Evolutionary conservation across 352 stramenopile species (phyloP).

Genomic region (Chrysophaeum taylorii): DNA sequence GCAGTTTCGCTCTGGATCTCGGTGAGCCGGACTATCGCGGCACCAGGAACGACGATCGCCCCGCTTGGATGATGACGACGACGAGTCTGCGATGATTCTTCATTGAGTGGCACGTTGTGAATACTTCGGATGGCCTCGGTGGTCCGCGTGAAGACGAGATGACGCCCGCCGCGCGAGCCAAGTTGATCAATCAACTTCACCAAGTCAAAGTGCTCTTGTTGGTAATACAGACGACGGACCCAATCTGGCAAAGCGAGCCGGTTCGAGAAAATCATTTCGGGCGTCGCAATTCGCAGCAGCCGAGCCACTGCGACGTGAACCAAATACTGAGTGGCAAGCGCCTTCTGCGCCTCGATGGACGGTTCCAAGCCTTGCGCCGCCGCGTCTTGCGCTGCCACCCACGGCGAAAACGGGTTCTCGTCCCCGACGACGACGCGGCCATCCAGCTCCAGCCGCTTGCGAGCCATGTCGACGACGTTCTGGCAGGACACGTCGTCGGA

Average conservation of each 20-base stretch:
- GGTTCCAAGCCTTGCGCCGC: slow-evolving; percentile 11
- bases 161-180: neutral
- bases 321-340: too few species aligned
- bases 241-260: slow-evolving; percentile 19
- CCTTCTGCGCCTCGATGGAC: slow-evolving; percentile 18
- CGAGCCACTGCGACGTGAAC: slow-evolving; percentile 19
- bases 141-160: slow-evolving; percentile 9
- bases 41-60: too few species aligned
- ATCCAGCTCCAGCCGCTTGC: neutral
- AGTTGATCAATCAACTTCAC: slow-evolving; percentile 24
- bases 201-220: slow-evolving; percentile 31
- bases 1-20: slow-evolving; percentile 27
- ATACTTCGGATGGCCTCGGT: slow-evolving; percentile 16
- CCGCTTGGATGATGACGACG: too few species aligned
- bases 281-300: slow-evolving; percentile 25
- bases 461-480: neutral
- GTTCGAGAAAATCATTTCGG: slow-evolving; percentile 29
- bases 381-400: neutral
- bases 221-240: slow-evolving; percentile 23
- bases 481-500: too few species aligned
- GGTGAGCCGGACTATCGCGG: slow-evolving; percentile 32
- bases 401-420: neutral
- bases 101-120: slow-evolving; percentile 23
- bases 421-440: neutral
- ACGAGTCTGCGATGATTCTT: slow-evolving; percentile 16